These are phyloP conservation scores for Komagataella ulmi DNA, from an alignment of 805 yeast genomes.

Conservation along the genomic window DNA sequence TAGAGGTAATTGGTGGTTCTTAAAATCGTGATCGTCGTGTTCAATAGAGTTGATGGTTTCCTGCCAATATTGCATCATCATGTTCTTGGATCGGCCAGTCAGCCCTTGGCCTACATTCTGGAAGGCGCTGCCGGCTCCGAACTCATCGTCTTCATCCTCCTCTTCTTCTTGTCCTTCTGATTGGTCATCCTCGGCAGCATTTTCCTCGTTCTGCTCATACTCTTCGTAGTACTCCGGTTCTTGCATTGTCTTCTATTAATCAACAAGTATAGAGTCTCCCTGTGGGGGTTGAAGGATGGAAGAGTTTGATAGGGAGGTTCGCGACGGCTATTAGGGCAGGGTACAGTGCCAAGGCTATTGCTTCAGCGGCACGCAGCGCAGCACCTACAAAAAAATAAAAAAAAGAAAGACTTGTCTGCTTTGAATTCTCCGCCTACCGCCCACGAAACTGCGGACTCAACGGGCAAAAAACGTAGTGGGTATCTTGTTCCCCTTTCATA, in stretches of 20 bases:
- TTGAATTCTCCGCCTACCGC: not conserved
- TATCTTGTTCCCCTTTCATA: not conserved
- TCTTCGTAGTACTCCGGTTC: constrained; percentile 10
- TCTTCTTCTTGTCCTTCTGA: constrained; percentile 18
- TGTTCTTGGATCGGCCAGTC: constrained; percentile 65
- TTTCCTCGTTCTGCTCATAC: constrained; percentile 4
- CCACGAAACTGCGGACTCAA: not conserved
- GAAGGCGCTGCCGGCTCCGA: constrained; percentile 22
- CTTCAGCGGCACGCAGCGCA: not conserved
- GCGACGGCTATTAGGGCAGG: not conserved
- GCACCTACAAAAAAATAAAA: not conserved
- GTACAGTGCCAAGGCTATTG: not conserved
- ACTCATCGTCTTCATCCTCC: constrained; percentile 17
- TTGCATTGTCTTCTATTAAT: constrained; percentile 7
- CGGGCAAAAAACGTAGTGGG: not conserved
- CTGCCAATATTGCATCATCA: constrained; percentile 97
- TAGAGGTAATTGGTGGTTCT: constrained; percentile 86
- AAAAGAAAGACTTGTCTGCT: not conserved
- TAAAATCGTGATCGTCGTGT: constrained; percentile 79
- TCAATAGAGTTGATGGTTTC: constrained; percentile 87
- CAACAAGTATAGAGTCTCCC: not conserved
- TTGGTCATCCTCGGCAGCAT: constrained; percentile 4
- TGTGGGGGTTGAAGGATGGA: not conserved
- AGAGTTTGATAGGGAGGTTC: not conserved
- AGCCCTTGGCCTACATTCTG: constrained; percentile 89